Base-by-base conservation (phyloP, 352 stramenopile genomes). In the Globisporangium abappressorium region DNA sequence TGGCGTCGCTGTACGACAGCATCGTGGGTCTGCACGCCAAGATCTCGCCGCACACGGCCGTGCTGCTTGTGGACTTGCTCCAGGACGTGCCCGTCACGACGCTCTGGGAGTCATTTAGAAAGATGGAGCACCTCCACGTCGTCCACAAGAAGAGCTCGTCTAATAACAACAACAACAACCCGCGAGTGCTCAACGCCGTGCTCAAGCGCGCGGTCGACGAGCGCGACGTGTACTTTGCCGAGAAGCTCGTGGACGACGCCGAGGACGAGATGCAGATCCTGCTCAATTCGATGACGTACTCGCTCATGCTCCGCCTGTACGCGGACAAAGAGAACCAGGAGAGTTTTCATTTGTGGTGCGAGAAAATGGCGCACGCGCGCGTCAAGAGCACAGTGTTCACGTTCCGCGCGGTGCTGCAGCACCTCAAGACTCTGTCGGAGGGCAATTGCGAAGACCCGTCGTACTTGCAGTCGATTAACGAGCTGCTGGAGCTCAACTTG, bases 261-360 rank as follows among this genome's bases (percentile, higher is more conserved):
- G 57, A 75, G 36, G 62, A 74, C 1, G 57, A 77, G 57, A 65
- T 91, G 15, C 58, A 66, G 0, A 75, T 90, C 41, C 3, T 73
- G 49, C 73, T 85, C 15, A 91, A 89, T 57, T 84, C 80, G 12
- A 91, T 91, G 85, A 91, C 82, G 12, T 91, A 89, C 61, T 87
- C 82, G 56, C 57, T 93, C 30, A 87, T 92, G 82, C 67, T 92
- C 46, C 76, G 80, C 28, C 68, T 92, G 60, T 90, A 87, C 34
- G 81, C 82, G 34, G 75, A 64, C 15, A 71, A 68, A 34, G 78
- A 81, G 26, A 69, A 90, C 64, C 73, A 81, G 33, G 66, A 75
- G n/a, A 73, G 63, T 0, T 88, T 92, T 54, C 58, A 81, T 43
- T 8, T 22, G 5, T 92, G 84, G 84, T 81, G 72, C 59, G 62